Base-by-base conservation (phyloP, 2,329 filamentous ascomycete species). In the Colletotrichum sp. region DNA sequence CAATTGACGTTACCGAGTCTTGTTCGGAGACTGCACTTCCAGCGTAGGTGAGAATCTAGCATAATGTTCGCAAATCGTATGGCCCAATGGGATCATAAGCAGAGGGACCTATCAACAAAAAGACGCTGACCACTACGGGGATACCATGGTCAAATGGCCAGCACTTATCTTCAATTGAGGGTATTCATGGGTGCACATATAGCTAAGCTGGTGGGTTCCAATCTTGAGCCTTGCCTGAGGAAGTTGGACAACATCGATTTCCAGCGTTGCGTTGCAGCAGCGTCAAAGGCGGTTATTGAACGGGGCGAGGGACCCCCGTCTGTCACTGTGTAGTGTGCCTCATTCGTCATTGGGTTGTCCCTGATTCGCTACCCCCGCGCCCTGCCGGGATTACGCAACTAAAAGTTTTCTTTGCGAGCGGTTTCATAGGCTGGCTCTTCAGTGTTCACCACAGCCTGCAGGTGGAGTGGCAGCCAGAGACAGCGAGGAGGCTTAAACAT, bases 321-420 rank as follows among this genome's bases (percentile, higher is more conserved):
- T 63, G 69, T 57, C 69, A 72, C 49, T 52, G 39, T 13, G 39
- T 12, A 71, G 68, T 21, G 57, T 64, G 57, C 69, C 69, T 65
- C 57, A 34, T 73, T 65, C 70, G 70, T 76, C 64, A 76, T 73
- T 18, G 49, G 70, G 57, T 24, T 32, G 36, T 39, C 21, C 28
- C 70, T 74, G 70, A 76, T 76, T 69, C 74, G 74, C 59, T 73
- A 39, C 24, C 34, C 70, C 65, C 21, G 57, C 70, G 73, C 44
- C 28, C 59, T 52, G 39, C 71, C 71, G 24, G 70, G 74, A 69
- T 65, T n/a, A 28, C 24, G 59, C 59, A 73, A 36, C 64, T 74
- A 74, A 69, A 65, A 73, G 28, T 69, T 69, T 76, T 76, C 71
- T 60, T 28, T 39, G 10, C 18, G 13, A 39, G 18, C 21, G 26